Percentiles rank a stretch among this genome's conserved stretches.
phyloP scores from a whole-genome alignment of 202 grass and related monocot species.

The Saccharum hybrid region DNA sequence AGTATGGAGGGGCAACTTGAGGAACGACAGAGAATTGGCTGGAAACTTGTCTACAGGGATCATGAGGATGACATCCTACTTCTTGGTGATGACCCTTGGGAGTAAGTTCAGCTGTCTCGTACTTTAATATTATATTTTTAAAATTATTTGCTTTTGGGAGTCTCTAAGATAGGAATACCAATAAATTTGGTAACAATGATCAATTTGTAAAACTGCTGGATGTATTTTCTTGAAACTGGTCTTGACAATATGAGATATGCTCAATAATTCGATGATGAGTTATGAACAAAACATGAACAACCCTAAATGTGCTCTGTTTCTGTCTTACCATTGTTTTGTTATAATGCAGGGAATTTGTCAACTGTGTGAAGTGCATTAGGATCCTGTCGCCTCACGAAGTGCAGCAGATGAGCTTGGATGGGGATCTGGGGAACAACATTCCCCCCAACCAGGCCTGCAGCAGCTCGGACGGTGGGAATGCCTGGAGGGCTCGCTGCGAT shows the following conservation, averaged over 20 bases:
- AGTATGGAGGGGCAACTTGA: slow-evolving; percentile 99
- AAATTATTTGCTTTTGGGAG: background rate
- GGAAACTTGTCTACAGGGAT: slow-evolving; percentile 98
- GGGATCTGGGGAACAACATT: slow-evolving; percentile 67
- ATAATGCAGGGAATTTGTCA: slow-evolving; percentile 87
- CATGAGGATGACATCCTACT: slow-evolving; percentile 94
- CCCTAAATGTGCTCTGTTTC: background rate
- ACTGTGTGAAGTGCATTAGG: slow-evolving; percentile 84
- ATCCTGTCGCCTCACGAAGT: slow-evolving; percentile 97
- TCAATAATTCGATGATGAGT: slow-evolving; percentile 15
- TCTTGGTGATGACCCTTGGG: slow-evolving; percentile 97
- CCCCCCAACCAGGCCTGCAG: slow-evolving; percentile 76
- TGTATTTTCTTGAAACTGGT: background rate
- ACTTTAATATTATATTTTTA: background rate
- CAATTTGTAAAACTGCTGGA: background rate
- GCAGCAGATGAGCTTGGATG: slow-evolving; percentile 95
- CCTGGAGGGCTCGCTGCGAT: slow-evolving; percentile 71
- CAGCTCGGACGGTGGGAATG: slow-evolving; percentile 83
- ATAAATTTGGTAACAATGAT: background rate
- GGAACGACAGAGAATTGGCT: slow-evolving; percentile 88
- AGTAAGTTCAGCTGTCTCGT: slow-evolving; percentile 59
- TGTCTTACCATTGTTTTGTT: background rate
- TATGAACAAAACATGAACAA: background rate
- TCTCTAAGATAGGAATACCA: background rate
- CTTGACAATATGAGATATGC: slow-evolving; percentile 19